These are phyloP conservation scores for Strobilomyces confusus DNA, from an alignment of 768 basidiomycete genomes.

Conservation along the genomic window DNA sequence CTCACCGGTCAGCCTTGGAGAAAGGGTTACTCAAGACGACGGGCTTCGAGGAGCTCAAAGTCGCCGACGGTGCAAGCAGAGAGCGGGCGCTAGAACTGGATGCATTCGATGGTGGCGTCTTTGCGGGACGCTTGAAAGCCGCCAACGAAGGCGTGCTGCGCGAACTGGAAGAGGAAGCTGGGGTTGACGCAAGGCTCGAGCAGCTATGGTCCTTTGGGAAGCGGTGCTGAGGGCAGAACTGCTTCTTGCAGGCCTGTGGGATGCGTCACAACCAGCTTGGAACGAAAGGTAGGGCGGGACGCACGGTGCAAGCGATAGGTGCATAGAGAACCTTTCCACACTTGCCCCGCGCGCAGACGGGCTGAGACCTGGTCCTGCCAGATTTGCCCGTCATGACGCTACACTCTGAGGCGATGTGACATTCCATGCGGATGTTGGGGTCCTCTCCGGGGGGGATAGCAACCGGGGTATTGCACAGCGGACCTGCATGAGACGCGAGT, in stretches of 20 bases:
- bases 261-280: neutral
- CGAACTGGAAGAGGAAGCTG: slow-evolving; percentile 13
- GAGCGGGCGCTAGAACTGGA: slow-evolving; percentile 1
- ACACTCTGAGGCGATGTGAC: slow-evolving; percentile 64
- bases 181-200: slow-evolving; percentile 16
- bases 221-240: slow-evolving; percentile 77
- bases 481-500: slow-evolving; percentile 42
- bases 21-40: slow-evolving; percentile 33
- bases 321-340: slow-evolving; percentile 74
- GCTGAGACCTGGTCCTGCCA: slow-evolving; percentile 44
- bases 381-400: slow-evolving; percentile 63
- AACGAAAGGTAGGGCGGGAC: slow-evolving; percentile 27
- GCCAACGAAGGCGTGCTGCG: slow-evolving; percentile 1
- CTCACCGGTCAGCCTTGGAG: slow-evolving; percentile 64
- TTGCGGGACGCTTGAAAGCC: slow-evolving; percentile 6
- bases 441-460: slow-evolving; percentile 75
- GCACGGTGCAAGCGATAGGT: slow-evolving; percentile 70
- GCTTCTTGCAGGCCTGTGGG: slow-evolving; percentile 59
- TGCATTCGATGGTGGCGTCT: slow-evolving; percentile 6
- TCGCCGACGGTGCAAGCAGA: slow-evolving; percentile 6
- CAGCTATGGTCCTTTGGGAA: slow-evolving; percentile 74
- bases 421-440: slow-evolving; percentile 78
- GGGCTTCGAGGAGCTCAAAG: slow-evolving; percentile 12
- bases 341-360: slow-evolving; percentile 54
- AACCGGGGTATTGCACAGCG: slow-evolving; percentile 72